Conservation (phyloP, 257 asterid genomes). For the Nicotiana paniculata region DNA sequence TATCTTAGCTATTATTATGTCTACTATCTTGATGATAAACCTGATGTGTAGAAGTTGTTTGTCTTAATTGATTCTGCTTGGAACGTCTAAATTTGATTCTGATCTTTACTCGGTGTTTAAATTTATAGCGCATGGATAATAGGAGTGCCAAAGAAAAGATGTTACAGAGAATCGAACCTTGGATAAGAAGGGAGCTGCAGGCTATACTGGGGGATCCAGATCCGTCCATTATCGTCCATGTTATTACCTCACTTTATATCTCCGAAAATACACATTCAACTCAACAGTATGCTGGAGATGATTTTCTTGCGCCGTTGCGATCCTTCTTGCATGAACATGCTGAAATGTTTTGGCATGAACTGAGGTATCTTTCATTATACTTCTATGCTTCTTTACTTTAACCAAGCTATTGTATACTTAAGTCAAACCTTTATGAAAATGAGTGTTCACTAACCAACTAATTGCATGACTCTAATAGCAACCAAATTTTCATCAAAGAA, state of each 20-base stretch:
- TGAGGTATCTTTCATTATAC: conserved; percentile 23
- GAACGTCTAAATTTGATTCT: not conserved
- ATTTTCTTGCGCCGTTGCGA: conserved; percentile 41
- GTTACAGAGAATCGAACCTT: conserved; percentile 39
- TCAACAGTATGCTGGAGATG: conserved; percentile 16
- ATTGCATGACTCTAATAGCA: not conserved
- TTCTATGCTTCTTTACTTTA: not conserved
- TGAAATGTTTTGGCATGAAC: conserved; percentile 54
- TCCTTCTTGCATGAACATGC: conserved; percentile 41
- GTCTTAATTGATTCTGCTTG: not conserved
- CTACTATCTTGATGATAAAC: not conserved
- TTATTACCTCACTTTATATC: conserved; percentile 42
- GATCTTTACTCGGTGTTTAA: not conserved
- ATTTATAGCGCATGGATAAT: conserved; percentile 27
- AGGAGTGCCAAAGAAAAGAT: conserved; percentile 22
- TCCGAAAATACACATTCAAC: conserved; percentile 15
- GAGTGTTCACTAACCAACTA: not conserved
- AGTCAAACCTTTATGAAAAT: not conserved
- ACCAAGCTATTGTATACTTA: not conserved
- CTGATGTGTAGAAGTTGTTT: not conserved
- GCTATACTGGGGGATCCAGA: conserved; percentile 57
- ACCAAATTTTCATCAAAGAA: not conserved
- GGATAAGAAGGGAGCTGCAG: conserved; percentile 55
- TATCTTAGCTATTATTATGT: not conserved
- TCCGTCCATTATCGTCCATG: conserved; percentile 54